These are phyloP conservation scores for Haplosporangium gracile DNA, from an alignment of 192 early-diverging fungal species.

Conservation along the genomic window DNA sequence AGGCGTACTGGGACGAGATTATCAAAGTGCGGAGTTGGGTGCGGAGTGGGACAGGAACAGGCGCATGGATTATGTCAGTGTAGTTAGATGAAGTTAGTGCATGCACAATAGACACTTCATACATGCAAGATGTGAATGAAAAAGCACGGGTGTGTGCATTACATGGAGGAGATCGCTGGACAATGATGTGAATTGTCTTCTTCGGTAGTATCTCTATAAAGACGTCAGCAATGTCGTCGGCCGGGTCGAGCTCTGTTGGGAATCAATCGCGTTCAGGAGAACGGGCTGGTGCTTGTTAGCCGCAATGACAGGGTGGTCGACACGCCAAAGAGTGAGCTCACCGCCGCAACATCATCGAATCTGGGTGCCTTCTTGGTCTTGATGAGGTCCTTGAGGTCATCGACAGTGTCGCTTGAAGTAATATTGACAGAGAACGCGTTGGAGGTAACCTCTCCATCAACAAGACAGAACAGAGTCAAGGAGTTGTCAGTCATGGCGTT, in stretches of 20 bases:
- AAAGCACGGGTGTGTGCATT: background rate
- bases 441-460: background rate
- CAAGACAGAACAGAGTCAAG: background rate
- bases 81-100: background rate
- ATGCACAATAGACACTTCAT: background rate
- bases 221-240: constrained; percentile 5
- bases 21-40: constrained; percentile 1
- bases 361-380: background rate
- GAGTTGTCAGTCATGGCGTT: background rate
- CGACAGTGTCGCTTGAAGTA: background rate
- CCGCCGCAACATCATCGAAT: background rate
- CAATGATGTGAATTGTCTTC: constrained; percentile 15
- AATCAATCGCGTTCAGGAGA: background rate
- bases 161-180: constrained; percentile 17
- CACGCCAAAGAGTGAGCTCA: background rate
- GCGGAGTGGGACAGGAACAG: constrained; percentile 10
- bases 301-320: background rate
- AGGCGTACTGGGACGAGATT: constrained; percentile 23
- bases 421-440: background rate
- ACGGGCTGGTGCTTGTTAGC: background rate
- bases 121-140: too few relatives aligned
- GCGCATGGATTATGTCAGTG: background rate
- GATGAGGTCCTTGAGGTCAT: background rate
- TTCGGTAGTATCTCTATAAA: constrained; percentile 1
- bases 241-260: background rate